A percentile compares a stretch with the other conserved stretches of the same genome.
Conservation (phyloP, 2,329 filamentous ascomycete species). For the Phyllosticta citriasiana region DNA sequence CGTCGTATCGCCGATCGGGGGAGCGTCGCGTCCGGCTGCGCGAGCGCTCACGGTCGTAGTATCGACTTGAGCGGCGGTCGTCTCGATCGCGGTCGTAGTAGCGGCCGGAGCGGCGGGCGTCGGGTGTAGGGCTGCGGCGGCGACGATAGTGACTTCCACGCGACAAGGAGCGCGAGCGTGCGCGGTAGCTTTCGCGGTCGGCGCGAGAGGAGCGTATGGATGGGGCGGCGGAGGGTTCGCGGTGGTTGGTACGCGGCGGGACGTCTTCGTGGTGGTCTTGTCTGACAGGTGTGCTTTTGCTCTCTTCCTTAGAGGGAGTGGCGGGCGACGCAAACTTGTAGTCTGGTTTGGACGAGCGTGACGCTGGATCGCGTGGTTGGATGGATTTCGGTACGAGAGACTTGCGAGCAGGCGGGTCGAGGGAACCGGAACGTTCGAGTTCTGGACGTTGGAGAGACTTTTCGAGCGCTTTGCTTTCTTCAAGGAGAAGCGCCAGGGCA, state of each 20-base stretch:
- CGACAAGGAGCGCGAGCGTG: slow-evolving; percentile 1
- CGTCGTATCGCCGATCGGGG: background rate
- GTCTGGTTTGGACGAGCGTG: slow-evolving; percentile 22
- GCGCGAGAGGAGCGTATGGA: slow-evolving; percentile 3
- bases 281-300: background rate
- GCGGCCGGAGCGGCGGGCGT: slow-evolving; percentile 18
- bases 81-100: slow-evolving; percentile 13
- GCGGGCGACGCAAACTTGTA: background rate
- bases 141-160: slow-evolving; percentile 14
- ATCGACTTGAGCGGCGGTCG: slow-evolving; percentile 15
- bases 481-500: slow-evolving; percentile 24
- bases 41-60: slow-evolving; percentile 16
- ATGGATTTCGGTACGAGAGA: slow-evolving; percentile 23
- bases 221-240: slow-evolving; percentile 3
- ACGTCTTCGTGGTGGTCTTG: slow-evolving; percentile 2
- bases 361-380: slow-evolving; percentile 17
- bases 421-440: slow-evolving; percentile 27
- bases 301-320: background rate
- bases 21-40: slow-evolving; percentile 7
- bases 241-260: background rate
- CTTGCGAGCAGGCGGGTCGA: slow-evolving; percentile 30
- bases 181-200: slow-evolving; percentile 17
- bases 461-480: slow-evolving; percentile 29
- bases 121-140: slow-evolving; percentile 19
- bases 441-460: slow-evolving; percentile 26